Evolutionary conservation across 2,329 filamentous ascomycete genomes (phyloP).

Genomic region (Cladorrhinum sp.): DNA sequence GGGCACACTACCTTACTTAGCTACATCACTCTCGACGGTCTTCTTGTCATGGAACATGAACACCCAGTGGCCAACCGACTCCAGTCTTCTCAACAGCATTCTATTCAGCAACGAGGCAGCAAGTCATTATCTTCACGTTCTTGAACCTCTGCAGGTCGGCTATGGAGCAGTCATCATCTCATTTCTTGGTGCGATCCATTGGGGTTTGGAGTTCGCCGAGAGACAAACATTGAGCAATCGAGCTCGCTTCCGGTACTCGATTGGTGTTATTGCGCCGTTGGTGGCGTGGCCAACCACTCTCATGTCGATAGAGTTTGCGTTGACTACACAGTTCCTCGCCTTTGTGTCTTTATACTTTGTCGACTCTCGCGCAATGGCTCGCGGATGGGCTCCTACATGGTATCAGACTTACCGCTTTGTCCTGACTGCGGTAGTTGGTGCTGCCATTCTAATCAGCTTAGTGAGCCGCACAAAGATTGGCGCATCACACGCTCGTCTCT

Average conservation of each 20-base stretch:
- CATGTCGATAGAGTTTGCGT: constrained; percentile 77
- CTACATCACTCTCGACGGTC: constrained; percentile 77
- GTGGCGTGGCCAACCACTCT: constrained; percentile 88
- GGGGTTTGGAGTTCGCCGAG: constrained; percentile 81
- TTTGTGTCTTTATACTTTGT: constrained; percentile 86
- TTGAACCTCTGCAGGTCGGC: constrained; percentile 86
- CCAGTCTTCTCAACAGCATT: constrained; percentile 62
- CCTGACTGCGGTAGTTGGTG: constrained; percentile 83
- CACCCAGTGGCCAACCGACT: constrained; percentile 56
- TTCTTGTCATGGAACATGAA: constrained; percentile 82
- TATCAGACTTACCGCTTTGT: constrained; percentile 89
- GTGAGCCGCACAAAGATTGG: constrained; percentile 78
- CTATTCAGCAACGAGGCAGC: constrained; percentile 70
- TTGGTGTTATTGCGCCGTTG: constrained; percentile 74
- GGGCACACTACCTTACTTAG: constrained; percentile 81
- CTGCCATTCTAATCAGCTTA: constrained; percentile 75
- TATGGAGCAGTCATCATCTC: constrained; percentile 92
- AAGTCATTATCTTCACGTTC: constrained; percentile 64
- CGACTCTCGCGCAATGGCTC: constrained; percentile 68
- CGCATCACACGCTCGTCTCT: constrained; percentile 35
- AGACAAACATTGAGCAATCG: constrained; percentile 58
- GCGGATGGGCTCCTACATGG: constrained; percentile 81
- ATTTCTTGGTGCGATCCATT: constrained; percentile 90
- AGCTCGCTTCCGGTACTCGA: constrained; percentile 76
- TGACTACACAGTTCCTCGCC: constrained; percentile 80